Base-by-base conservation (phyloP, 495 filamentous ascomycete genomes). In the Lasiosphaeria miniovina region DNA sequence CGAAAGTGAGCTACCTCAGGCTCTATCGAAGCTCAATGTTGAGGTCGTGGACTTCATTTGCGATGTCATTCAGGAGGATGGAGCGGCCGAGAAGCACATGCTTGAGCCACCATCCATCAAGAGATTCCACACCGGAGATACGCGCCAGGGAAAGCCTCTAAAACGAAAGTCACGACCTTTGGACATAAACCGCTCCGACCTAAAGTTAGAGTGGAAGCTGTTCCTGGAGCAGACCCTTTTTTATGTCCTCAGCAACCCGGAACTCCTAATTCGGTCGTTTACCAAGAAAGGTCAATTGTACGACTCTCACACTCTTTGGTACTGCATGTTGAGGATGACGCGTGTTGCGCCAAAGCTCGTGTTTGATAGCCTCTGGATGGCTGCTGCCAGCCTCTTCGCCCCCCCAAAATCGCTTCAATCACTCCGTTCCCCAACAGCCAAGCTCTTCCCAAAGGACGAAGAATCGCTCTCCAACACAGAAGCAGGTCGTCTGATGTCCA, bases 161-260 rank as follows among this genome's bases (percentile, higher is more conserved):
- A 75, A 63, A 31, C 74, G 77, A 55, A 76, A 68, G 57, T 35
- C 60, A n/a, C 59, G 54, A 43, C 60, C 67, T 9, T 55, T 61
- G 10, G 65, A 66, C 40, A 36, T 40, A 9, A 54, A 31, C 38
- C 53, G 59, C 33, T 24, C 61, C 48, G 62, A 72, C 55, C 45
- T 71, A 54, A 77, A 64, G 50, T 71, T 74, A 45, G 72, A 76
- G 61, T 80, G 75, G 84, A 81, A 69, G 69, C 59, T 71, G 4
- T 94, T 93, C 67, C 75, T 86, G 43, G 84, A 88, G 31, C 89
- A 93, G 61, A 89, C 85, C 52, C 71, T 91, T 3, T 93, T 89
- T 68, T 88, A 87, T 62, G 81, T 88, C 5, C 71, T 95, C 36
- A 86, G 87, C 61, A 86, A 84, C 55, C 82, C 88, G 0, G 78